Base-by-base conservation (phyloP, 371 early-diverging fungal species). In the Zancudomyces culisetae region DNA sequence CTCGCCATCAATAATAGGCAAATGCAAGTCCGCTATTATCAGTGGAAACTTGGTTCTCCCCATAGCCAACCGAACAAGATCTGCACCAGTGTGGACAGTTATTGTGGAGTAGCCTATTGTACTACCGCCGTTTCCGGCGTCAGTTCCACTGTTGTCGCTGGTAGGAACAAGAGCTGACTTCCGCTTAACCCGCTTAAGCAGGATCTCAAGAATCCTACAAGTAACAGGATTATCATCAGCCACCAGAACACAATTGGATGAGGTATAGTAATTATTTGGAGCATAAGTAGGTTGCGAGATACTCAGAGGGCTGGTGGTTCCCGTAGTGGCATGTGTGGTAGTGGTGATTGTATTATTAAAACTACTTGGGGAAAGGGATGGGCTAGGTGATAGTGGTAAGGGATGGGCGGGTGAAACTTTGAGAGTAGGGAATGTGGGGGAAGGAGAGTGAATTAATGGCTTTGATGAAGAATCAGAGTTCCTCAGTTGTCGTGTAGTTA, bases 1-100 rank as follows among this genome's bases (percentile, higher is more conserved):
- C 53, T 90, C 86, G 23, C 90, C 95, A 62, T 87, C 87, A 53
- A 91, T 87, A 78, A 88, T 83, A 1, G 91, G 91, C 88, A 91
- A 88, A 8, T 80, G 71, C n/a, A 86, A 80, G 55, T 88, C 90
- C 84, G 90, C 83, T 54, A 94, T 88, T 28, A 94, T 88, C 23
- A 89, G 71, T 54, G 90, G 90, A 68, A 85, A 94, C 57, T 74
- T 78, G 22, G 87, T 79, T 46, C 81, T 78, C 0, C 86, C 86
- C 80, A 90, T 83, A 1, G 87, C 86, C 51, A 77, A 79, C 30
- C 87, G 80, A 53, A 91, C 75, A 0, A 88, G 90, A 60, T 90
- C 91, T 2, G 86, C 89, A 6, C 92, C 95, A 51, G 87, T 91
- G 24, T 80, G 72, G 27, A 86, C 86, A 43, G 82, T 72, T 1